Base-by-base conservation (phyloP, 1,139 yeast genomes). In the Candida labiduridarum region DNA sequence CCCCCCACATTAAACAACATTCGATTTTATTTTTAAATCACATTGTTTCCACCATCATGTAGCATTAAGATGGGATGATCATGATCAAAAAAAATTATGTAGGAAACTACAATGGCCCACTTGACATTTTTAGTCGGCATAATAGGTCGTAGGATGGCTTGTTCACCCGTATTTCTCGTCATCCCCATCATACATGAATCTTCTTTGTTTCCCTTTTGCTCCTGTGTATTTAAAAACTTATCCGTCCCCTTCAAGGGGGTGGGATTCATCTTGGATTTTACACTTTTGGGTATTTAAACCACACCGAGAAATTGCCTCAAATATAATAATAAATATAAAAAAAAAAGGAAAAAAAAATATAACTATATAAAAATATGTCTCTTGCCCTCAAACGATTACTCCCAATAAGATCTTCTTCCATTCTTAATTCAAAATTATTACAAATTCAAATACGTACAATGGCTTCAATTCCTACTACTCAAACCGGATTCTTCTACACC, bases 391-490 rank as follows among this genome's bases (percentile, higher is more conserved):
- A 43, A 18, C 27, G 40, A 43, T 43, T 42, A 42, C 34, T 31
- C 31, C 45, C 45, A 34, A 43, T 43, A 11, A 43, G 29, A 43
- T 36, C 39, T 14, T 10, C 31, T 3, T 19, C 16, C 6, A n/a
- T 38, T 19, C 30, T 38, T 4, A 38, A 22, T 38, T 38, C 41
- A 6, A 38, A 38, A 19, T 38, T 38, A 22, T 22, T 38, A 11
- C 29, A 38, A 38, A 7, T 29, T 38, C 41, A 38, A 44, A 29
- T 40, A 36, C 51, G 50, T 27, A 49, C 51, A 45, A 51, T 52
- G 52, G 42, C 53, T 51, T 4, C 29, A 25, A 52, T 51, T 53
- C 63, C 59, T 40, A 39, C 48, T 15, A 54, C 53, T 40, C 61
- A 58, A 49, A 55, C 51, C 42, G 57, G 59, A 12, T 56, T 49